Base-by-base conservation (phyloP, 176 grass and related monocot species). In the Microstegium vimineum region DNA sequence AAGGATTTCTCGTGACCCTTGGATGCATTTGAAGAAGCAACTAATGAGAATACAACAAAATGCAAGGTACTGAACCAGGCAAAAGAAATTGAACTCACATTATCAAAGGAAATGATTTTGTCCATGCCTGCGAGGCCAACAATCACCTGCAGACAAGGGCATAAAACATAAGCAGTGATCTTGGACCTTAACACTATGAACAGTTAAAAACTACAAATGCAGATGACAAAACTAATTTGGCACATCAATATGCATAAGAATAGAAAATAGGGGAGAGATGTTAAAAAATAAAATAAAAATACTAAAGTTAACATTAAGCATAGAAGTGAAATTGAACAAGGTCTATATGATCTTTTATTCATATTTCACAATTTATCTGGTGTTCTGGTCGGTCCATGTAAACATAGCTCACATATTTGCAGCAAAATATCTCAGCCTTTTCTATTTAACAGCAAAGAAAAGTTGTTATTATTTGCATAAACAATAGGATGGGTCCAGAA, bases 41-140 rank as follows among this genome's bases (percentile, higher is more conserved):
- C 26, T 11, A 23, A 71, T 69, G 22, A 70, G 18, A 45, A 79
- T 65, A 42, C 12, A n/a, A 71, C 22, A 84, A 52, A 84, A 74
- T 51, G 57, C 51, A 80, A 4, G 40, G n/a, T 59, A 65, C 51
- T 46, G 73, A 87, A 82, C 30, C 45, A 83, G 45, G 74, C 41
- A 87, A 85, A 81, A 70, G 35, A 61, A 76, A 60, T 62, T 80
- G 46, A 81, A 74, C 74, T 47, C 81, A 97, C 95, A 83, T 90
- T 98, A 82, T 98, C 95, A 84, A 98, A 83, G 35, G 92, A 89
- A 74, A 90, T 84, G 70, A 92, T 91, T 81, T 98, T 94, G 82
- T 88, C 82, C 95, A 98, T 98, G 54, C 85, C 88, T 75, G 77
- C 38, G 71, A 98, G 86, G 70, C 77, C 91, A 79, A 98, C 74